Conservation (phyloP, 176 grass and related monocot species). For the Carex parvula region DNA sequence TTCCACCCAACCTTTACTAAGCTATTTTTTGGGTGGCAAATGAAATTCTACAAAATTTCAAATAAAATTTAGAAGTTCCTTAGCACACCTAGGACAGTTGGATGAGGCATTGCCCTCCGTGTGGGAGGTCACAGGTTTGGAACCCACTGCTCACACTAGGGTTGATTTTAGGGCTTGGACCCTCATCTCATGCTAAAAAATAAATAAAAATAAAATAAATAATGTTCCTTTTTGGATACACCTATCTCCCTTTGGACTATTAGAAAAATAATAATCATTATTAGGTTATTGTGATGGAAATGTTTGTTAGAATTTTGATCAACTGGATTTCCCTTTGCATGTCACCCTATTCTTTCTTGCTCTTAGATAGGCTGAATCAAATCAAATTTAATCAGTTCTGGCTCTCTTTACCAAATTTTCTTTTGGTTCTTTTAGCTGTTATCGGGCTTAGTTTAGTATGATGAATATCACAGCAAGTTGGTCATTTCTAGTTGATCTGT, state of each 20-base stretch:
- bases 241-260: neutral
- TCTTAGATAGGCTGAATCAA: neutral
- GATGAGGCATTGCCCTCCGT: neutral
- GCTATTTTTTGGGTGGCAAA: neutral
- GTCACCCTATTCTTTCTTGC: neutral
- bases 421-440: constrained; percentile 7
- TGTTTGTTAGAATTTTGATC: neutral
- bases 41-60: neutral
- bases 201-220: too few relatives aligned
- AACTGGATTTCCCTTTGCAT: neutral
- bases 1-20: neutral
- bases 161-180: neutral
- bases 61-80: neutral
- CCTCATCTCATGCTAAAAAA: neutral
- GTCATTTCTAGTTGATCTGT: neutral
- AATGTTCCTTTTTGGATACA: neutral
- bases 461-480: neutral
- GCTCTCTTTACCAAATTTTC: neutral
- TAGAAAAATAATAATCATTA: neutral
- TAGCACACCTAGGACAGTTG: neutral
- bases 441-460: neutral
- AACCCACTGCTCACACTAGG: neutral
- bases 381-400: neutral
- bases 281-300: neutral
- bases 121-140: neutral